phyloP scores from a whole-genome alignment of 495 filamentous ascomycete genomes.

The Tuber magnatum region DNA sequence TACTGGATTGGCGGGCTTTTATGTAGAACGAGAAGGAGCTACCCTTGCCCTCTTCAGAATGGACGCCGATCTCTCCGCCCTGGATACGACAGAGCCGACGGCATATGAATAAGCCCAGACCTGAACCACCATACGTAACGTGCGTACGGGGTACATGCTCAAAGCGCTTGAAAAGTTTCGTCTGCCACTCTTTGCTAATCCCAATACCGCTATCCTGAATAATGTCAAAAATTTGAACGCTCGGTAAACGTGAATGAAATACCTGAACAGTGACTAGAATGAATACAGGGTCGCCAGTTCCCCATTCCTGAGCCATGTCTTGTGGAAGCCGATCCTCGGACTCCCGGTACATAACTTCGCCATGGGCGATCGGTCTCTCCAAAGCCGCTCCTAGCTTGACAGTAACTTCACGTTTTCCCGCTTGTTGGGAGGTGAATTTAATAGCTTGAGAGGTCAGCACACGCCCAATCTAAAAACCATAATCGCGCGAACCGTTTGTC shows the following conservation, averaged over 20 bases:
- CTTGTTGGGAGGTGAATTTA: constrained; percentile 59
- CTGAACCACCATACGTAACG: constrained; percentile 74
- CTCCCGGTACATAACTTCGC: constrained; percentile 29
- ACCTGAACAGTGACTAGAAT: constrained; percentile 34
- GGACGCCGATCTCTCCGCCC: constrained; percentile 80
- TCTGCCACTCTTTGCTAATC: constrained; percentile 65
- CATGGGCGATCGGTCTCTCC: constrained; percentile 47
- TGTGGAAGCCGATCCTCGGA: constrained; percentile 15
- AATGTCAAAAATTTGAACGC: constrained; percentile 51
- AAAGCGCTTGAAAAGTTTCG: constrained; percentile 73
- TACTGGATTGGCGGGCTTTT: constrained; percentile 48
- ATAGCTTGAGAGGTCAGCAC: constrained; percentile 67
- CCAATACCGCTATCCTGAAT: constrained; percentile 68
- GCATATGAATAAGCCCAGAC: constrained; percentile 76
- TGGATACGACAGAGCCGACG: constrained; percentile 71
- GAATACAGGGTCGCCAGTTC: constrained; percentile 30
- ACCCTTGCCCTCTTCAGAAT: constrained; percentile 61
- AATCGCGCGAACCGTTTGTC: constrained; percentile 4
- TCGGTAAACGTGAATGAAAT: constrained; percentile 43
- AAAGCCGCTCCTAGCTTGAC: constrained; percentile 63
- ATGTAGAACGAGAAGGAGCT: constrained; percentile 86
- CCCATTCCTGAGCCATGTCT: constrained; percentile 27
- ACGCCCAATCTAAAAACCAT: constrained; percentile 14
- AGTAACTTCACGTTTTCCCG: constrained; percentile 54
- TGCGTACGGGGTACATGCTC: constrained; percentile 73